Evolutionary conservation across 2,329 filamentous ascomycete genomes (phyloP), one percentile per base, ranked within the genome.

Genomic region (Paraphaeosphaeria sporulosa): DNA sequence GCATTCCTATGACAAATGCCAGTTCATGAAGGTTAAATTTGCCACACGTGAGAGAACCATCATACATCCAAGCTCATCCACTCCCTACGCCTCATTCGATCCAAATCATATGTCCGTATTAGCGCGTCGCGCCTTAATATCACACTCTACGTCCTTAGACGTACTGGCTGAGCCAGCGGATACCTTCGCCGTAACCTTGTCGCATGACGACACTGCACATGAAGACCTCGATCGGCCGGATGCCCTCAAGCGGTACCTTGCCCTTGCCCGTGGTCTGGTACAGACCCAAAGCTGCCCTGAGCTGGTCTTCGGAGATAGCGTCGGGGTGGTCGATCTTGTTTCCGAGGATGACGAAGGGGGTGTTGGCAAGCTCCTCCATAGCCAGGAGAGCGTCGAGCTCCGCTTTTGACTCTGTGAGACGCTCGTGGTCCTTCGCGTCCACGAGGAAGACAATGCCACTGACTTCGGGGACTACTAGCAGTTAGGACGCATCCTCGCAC

Each of bases 291-390:
- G 94, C 91, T 78, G 94, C 90, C 80, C 95, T 88, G 76, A 98
- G 87, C 83, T 97, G 93, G 73, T 98, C 94, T 86, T 99, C 95
- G 67, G 91, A 94, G 57, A 98, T 90, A 64, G 95, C 95, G 71
- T 96, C 91, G 56, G 94, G 94, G 84, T 98, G 94, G 80, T 99
- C 95, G 80, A 99, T 99, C 89, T 99, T 99, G 89, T 99, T 99
- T 72, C 95, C 95, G 65, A 99, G 88, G 71, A 99, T 89, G 63
- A 98, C 88, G 80, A 98, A 98, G 57, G 95, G 95, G 9, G 97
- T 95, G 85, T 96, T 97, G 78, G 88, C 84, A 42, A 99, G 88
- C 78, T 98, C 94, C 83, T 99, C 95, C 94, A 99, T 97, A 64
- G 92, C 89, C 69, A 99, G 87, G 55, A 98, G 90, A 9, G 79